Evolutionary conservation across 768 basidiomycete genomes (phyloP), one percentile per base, ranked within the genome.

Genomic region (Tylopilus sp.): DNA sequence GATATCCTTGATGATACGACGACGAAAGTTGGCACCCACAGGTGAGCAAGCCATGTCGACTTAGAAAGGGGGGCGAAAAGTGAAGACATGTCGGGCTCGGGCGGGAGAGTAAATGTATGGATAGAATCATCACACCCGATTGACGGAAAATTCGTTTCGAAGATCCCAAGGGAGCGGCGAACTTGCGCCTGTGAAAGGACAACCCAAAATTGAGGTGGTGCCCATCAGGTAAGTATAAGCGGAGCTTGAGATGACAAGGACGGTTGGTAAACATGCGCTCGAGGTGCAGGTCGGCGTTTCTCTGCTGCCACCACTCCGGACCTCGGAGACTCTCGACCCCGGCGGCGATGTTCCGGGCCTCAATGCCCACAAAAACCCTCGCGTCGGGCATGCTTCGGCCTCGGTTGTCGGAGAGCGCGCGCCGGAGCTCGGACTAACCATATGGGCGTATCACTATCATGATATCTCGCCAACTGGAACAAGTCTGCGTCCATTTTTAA

Each of bases 1-100:
- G 30, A 85, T 59, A 61, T 85, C 84, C 37, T 63, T 62, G 50
- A 78, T 61, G 49, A 85, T 71, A 33, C 84, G 74, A 13, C 72
- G 61, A 38, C 83, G 81, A 64, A 82, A 84, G 61, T 57, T 51
- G 22, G 22, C 24, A 29, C 31, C 9, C 10, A 36, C 41, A 7
- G 53, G 12, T 16, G 53, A 25, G 45, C n/a, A 29, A 25, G 41
- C 1, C 59, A 58, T 57, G 42, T 40, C 31, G 14, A 31, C 38
- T 14, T 11, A 29, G 13, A 14, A 4, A 24, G 26, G 37, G 26
- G 29, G 34, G 22, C 14, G 21, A 28, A n/a, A 33, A 24, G 14
- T 31, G 21, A 16, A n/a, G 38, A 47, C 59, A 61, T 61, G 48
- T 46, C 40, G 21, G 2, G 21, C n/a, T 50, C n/a, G 4, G 7